Conservation (phyloP, 345 rosid species). For the Fremontodendron californicum region DNA sequence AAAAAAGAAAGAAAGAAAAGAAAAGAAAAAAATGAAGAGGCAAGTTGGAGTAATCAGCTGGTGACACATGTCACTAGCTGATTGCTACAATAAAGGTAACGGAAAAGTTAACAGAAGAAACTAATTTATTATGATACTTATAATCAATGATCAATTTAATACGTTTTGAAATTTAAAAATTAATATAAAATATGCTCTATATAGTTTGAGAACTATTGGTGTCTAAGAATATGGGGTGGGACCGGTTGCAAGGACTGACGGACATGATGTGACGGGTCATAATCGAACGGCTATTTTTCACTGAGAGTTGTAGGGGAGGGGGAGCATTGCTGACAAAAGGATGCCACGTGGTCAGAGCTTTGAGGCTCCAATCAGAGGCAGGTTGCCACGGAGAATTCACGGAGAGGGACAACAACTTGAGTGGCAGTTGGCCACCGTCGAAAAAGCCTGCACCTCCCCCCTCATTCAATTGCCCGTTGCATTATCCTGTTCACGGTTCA, state of each 20-base stretch:
- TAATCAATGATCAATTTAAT: too few species aligned
- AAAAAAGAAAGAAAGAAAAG: too few species aligned
- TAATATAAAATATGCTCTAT: too few species aligned
- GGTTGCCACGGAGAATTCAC: constrained; percentile 32
- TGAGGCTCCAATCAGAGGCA: constrained; percentile 28
- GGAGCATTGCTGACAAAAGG: constrained; percentile 14
- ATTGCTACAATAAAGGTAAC: too few species aligned
- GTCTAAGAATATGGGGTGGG: constrained; percentile 20
- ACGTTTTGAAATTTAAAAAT: too few species aligned
- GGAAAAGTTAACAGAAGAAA: too few species aligned
- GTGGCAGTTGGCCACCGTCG: constrained; percentile 26
- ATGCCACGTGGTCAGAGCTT: constrained; percentile 33
- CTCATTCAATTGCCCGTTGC: not conserved
- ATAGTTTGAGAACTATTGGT: too few species aligned
- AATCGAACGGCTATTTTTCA: constrained; percentile 36
- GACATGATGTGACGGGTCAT: constrained; percentile 42
- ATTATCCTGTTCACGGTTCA: too few species aligned
- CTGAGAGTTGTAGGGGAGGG: constrained; percentile 1
- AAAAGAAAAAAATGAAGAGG: too few species aligned
- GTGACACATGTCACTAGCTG: too few species aligned
- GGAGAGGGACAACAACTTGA: constrained; percentile 23
- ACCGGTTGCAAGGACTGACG: constrained; percentile 31
- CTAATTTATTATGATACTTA: too few species aligned
- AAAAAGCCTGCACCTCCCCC: constrained; percentile 20
- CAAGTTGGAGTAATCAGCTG: too few species aligned